Conservation (phyloP, 352 stramenopile species). For the Globisporangium emineosum region DNA sequence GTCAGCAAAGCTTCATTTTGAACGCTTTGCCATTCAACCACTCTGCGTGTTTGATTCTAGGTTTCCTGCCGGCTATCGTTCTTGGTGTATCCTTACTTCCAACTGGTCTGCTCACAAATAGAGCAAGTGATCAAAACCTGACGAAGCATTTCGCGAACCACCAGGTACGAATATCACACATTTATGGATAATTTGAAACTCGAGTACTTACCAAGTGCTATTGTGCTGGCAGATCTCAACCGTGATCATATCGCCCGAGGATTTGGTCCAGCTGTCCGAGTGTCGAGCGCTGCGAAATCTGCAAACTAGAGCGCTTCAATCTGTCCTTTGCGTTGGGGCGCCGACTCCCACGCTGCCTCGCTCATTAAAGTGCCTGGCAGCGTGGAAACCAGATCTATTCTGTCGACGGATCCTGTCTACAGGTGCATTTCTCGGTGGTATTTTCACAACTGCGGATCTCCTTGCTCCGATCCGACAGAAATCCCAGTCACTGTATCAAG, state of each 20-base stretch:
- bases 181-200: background rate
- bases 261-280: constrained; percentile 10
- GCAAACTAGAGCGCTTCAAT: constrained; percentile 1
- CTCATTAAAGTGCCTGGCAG: constrained; percentile 7
- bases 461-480: constrained; percentile 12
- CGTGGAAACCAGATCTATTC: constrained; percentile 9
- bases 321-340: constrained; percentile 9
- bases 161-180: background rate
- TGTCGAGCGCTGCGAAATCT: constrained; percentile 14
- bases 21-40: constrained; percentile 16
- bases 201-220: background rate
- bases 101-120: background rate
- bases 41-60: background rate
- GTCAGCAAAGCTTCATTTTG: constrained; percentile 1
- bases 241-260: constrained; percentile 3
- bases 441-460: constrained; percentile 13
- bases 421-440: background rate
- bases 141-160: constrained; percentile 11
- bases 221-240: constrained; percentile 7
- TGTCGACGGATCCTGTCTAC: constrained; percentile 7
- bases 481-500: constrained; percentile 5
- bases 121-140: background rate
- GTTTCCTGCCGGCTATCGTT: constrained; percentile 11
- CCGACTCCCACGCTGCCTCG: constrained; percentile 12
- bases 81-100: constrained; percentile 15